phyloP scores from a whole-genome alignment of 768 basidiomycete species.

The Calocybe cyanea region DNA sequence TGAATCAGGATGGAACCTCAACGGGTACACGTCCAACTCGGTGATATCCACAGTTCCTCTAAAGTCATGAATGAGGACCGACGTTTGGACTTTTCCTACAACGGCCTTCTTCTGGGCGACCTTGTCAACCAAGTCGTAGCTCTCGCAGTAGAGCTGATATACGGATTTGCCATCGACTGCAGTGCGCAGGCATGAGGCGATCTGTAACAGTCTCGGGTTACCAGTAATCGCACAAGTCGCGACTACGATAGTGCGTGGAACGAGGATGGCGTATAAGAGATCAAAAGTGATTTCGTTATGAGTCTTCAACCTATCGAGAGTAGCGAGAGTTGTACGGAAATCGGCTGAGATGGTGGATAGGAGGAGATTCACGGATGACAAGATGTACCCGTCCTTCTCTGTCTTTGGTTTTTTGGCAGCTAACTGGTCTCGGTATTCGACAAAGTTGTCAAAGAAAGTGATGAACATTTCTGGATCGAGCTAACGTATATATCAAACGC shows the following conservation, averaged over 20 bases:
- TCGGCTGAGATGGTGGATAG: conserved; percentile 46
- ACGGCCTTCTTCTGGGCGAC: conserved; percentile 29
- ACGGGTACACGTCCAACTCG: conserved; percentile 47
- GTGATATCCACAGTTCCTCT: conserved; percentile 50
- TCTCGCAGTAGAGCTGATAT: conserved; percentile 47
- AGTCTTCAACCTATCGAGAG: conserved; percentile 41
- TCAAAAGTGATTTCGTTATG: conserved; percentile 58
- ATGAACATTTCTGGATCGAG: conserved; percentile 56
- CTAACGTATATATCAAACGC: conserved; percentile 26
- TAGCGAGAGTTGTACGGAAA: conserved; percentile 43
- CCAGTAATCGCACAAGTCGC: conserved; percentile 51
- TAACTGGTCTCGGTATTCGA: conserved; percentile 38
- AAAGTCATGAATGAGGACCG: conserved; percentile 38
- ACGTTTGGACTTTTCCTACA: conserved; percentile 37
- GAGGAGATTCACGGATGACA: conserved; percentile 45
- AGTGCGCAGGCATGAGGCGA: conserved; percentile 36
- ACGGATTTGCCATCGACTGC: conserved; percentile 29
- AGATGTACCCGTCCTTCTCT: conserved; percentile 35
- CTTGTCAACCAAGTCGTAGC: conserved; percentile 47
- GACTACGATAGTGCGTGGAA: conserved; percentile 51
- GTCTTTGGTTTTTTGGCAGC: conserved; percentile 31
- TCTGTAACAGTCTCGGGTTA: conserved; percentile 45
- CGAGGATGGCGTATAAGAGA: conserved; percentile 50
- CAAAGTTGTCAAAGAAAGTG: conserved; percentile 45
- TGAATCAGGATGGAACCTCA: conserved; percentile 45